phyloP scores from a whole-genome alignment of 192 early-diverging fungal genomes.

The Kickxella alabastrina region DNA sequence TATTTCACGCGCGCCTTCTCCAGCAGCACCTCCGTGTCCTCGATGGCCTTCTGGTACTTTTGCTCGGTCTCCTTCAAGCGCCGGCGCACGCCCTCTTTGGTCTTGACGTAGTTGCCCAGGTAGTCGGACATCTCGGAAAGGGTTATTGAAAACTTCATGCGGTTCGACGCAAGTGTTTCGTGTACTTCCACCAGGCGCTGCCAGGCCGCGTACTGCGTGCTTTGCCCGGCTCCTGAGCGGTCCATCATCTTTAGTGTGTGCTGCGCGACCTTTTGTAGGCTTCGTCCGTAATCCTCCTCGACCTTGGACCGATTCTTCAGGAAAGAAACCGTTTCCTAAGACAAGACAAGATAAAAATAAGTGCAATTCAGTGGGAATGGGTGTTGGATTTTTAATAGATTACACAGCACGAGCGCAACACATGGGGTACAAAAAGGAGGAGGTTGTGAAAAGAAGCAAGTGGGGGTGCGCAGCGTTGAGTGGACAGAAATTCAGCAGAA shows the following conservation, averaged over 20 bases:
- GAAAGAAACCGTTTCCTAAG: slow-evolving; percentile 63
- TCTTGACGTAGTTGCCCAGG: slow-evolving; percentile 53
- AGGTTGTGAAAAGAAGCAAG: too few species aligned
- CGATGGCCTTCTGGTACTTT: slow-evolving; percentile 69
- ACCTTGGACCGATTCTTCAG: slow-evolving; percentile 84
- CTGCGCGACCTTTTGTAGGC: slow-evolving; percentile 73
- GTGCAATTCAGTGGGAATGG: too few species aligned
- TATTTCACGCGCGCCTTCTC: slow-evolving; percentile 86
- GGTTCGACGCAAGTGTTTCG: slow-evolving; percentile 75
- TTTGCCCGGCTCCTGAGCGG: slow-evolving; percentile 39
- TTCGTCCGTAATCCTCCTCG: slow-evolving; percentile 86
- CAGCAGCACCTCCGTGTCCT: slow-evolving; percentile 71
- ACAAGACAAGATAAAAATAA: slow-evolving; percentile 44
- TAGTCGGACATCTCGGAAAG: slow-evolving; percentile 80
- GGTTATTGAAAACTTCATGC: slow-evolving; percentile 68
- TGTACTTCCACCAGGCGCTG: slow-evolving; percentile 73
- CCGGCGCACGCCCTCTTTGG: slow-evolving; percentile 39
- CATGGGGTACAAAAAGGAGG: too few species aligned
- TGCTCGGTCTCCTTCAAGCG: slow-evolving; percentile 79
- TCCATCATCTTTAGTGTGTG: slow-evolving; percentile 57
- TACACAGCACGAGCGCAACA: too few species aligned
- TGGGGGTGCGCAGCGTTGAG: too few species aligned
- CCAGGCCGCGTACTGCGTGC: slow-evolving; percentile 77
- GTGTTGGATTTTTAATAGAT: too few species aligned
- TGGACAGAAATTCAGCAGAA: too few species aligned